Evolutionary conservation across 371 early-diverging fungal species (phyloP).

Genomic region (Quaeritorhiza haematococci): DNA sequence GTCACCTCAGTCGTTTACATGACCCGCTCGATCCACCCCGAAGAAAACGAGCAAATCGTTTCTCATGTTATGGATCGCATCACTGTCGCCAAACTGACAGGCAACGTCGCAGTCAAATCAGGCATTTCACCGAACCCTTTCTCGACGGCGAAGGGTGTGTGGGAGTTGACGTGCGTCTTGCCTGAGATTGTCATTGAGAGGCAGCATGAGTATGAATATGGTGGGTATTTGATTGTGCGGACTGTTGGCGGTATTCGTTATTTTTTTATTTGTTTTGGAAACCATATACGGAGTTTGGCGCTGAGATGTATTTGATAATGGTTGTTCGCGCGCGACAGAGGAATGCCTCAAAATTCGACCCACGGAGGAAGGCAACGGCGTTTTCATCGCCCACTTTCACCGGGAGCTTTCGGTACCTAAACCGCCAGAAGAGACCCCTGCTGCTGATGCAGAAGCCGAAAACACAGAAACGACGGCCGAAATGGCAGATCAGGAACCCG

Average conservation of each 20-base stretch:
- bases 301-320: too few species aligned
- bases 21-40: conserved; percentile 89
- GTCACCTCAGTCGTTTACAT: conserved; percentile 86
- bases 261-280: background rate
- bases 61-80: conserved; percentile 20
- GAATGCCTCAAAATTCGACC: conserved; percentile 38
- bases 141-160: conserved; percentile 25
- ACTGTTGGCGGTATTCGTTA: background rate
- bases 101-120: background rate
- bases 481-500: background rate
- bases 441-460: background rate
- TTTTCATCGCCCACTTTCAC: conserved; percentile 36
- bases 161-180: conserved; percentile 43
- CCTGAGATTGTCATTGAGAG: conserved; percentile 28
- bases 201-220: conserved; percentile 28
- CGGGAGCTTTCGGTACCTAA: conserved; percentile 5
- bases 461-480: background rate
- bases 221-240: background rate
- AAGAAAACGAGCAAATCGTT: conserved; percentile 97
- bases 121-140: background rate
- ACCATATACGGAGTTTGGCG: too few species aligned
- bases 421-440: background rate
- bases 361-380: conserved; percentile 36
- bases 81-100: conserved; percentile 6
- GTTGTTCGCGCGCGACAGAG: too few species aligned